Conservation (phyloP, 805 yeast genomes). For the Kodamaea kakaduensis region DNA sequence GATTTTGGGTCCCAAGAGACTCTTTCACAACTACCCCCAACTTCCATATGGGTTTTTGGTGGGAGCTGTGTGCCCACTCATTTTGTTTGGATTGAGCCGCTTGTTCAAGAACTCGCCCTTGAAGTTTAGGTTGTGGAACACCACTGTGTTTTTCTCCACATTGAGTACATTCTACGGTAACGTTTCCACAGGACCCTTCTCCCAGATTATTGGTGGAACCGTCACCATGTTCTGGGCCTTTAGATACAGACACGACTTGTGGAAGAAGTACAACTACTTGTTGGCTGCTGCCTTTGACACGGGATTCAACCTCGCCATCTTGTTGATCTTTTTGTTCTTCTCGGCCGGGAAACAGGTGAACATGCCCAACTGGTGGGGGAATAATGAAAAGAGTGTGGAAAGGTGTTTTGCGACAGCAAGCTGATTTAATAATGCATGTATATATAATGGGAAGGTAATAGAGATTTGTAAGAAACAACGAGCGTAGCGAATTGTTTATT, state of each 20-base stretch:
- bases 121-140: conserved; percentile 22
- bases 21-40: conserved; percentile 19
- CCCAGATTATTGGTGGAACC: conserved; percentile 22
- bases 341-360: conserved; percentile 13
- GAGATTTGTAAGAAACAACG: too few relatives aligned
- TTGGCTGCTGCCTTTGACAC: conserved; percentile 26
- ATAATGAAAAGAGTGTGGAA: conserved; percentile 20
- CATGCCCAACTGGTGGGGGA: conserved; percentile 25
- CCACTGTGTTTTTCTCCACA: conserved; percentile 23
- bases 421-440: not conserved
- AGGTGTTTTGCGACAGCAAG: conserved; percentile 18
- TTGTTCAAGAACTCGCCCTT: conserved; percentile 16
- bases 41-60: conserved; percentile 22
- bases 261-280: conserved; percentile 23
- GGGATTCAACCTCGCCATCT: conserved; percentile 20
- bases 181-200: conserved; percentile 21
- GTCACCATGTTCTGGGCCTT: conserved; percentile 19
- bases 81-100: conserved; percentile 15
- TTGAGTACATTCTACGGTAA: conserved; percentile 23
- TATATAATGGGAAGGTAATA: not conserved
- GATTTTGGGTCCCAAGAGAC: conserved; percentile 21
- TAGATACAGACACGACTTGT: conserved; percentile 17
- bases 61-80: conserved; percentile 19
- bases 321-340: conserved; percentile 18
- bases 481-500: too few relatives aligned